These are phyloP conservation scores for Colletotrichum viniferum DNA, from an alignment of 2,329 filamentous ascomycete genomes.

Conservation along the genomic window DNA sequence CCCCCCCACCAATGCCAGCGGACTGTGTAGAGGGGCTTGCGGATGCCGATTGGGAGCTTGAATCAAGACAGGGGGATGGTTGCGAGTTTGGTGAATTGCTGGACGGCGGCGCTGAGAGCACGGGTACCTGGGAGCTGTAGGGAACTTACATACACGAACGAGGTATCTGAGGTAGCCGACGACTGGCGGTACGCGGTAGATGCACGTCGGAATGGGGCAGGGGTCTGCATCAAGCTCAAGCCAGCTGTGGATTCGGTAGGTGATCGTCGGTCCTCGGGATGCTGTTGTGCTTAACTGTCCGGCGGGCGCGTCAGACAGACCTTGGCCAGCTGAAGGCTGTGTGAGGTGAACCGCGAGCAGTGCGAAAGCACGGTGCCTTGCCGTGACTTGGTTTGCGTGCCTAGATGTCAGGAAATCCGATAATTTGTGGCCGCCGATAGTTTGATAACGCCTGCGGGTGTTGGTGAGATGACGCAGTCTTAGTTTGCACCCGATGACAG, in stretches of 20 bases:
- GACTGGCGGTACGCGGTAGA: constrained; percentile 1
- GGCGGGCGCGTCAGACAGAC: constrained; percentile 5
- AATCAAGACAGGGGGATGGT: constrained; percentile 4
- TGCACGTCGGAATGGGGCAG: constrained; percentile 10
- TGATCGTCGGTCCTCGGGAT: constrained; percentile 18
- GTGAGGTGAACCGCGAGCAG: background rate
- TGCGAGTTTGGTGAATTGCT: background rate
- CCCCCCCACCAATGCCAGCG: constrained; percentile 18
- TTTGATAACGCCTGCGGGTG: background rate
- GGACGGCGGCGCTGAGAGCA: background rate
- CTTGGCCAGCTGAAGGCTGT: constrained; percentile 13
- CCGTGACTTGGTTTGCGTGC: background rate
- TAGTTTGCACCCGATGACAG: background rate
- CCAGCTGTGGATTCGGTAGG: constrained; percentile 16
- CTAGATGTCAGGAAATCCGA: background rate
- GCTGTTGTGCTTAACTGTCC: constrained; percentile 8
- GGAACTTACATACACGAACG: background rate
- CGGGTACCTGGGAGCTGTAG: background rate
- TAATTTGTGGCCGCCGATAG: background rate
- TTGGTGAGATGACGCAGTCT: background rate
- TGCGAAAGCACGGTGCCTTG: background rate
- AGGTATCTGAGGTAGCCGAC: background rate
- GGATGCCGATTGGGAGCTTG: constrained; percentile 20
- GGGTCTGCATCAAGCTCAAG: constrained; percentile 23
- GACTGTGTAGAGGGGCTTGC: constrained; percentile 15